Evolutionary conservation across 2,329 filamentous ascomycete genomes (phyloP), one percentile per base, ranked within the genome.

Genomic region (Epichloe amarillans): DNA sequence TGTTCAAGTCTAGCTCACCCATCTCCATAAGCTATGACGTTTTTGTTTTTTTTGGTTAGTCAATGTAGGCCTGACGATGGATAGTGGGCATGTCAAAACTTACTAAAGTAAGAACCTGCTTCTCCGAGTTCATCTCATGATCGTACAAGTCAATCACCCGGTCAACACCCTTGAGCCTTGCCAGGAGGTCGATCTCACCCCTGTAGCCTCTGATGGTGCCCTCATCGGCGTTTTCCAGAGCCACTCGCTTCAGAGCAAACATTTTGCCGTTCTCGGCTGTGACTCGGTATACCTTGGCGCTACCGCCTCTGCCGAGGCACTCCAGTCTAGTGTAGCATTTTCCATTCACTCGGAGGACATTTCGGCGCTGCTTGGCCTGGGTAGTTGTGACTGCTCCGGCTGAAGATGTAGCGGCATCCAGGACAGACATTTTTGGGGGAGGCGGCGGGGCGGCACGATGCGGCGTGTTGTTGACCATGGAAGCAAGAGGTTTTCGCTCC

Each of bases 211-310:
- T 78, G 49, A 98, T 80, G 1, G 88, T 87, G 23, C 76, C 73
- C 57, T 93, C 88, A 62, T 98, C 91, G 30, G 88, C 86, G 60
- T 91, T 86, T 62, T 95, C 89, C 7, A 97, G 75, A 49, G 91
- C 88, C 23, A 98, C 93, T 46, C 88, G 79, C 70, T 98, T 98
- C 57, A 98, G 70, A 1, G 93, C 93, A 67, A 95, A 90, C 67
- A 95, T 88, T 65, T 90, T 94, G 61, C 88, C 90, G 62, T 96
- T 97, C 66, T 98, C 93, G 0, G 93, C 91, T 73, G 95, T 95
- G 36, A 98, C 93, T 44, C 89, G 84, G 66, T 95, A 98, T 2
- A 98, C 93, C 62, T 94, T 90, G 47, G 86, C 90, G 58, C 88
- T 96, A 35, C 93, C 93, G 55, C 93, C 93, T 52, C 90, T 84